These are phyloP conservation scores for Colletotrichum ledebouriae DNA, from an alignment of 2,329 filamentous ascomycete genomes.

Conservation along the genomic window DNA sequence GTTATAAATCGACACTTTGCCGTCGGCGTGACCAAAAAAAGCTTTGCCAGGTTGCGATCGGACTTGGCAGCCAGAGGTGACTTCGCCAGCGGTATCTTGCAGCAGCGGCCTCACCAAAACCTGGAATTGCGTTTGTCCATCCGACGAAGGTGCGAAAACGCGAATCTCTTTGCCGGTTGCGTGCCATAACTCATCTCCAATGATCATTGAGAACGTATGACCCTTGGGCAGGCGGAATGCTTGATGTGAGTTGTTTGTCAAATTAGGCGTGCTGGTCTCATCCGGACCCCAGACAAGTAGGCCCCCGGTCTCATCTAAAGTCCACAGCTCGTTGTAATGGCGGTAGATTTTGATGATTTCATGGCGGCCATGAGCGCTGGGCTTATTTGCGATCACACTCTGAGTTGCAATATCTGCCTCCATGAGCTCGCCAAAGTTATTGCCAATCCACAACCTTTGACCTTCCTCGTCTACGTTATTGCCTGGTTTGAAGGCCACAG, in stretches of 20 bases:
- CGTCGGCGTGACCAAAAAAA: conserved; percentile 92
- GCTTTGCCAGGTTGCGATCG: conserved; percentile 82
- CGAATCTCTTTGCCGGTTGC: conserved; percentile 89
- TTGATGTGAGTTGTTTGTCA: conserved; percentile 78
- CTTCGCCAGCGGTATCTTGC: conserved; percentile 82
- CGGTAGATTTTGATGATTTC: conserved; percentile 89
- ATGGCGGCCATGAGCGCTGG: conserved; percentile 79
- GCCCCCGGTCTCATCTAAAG: conserved; percentile 88
- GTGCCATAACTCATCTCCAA: conserved; percentile 89
- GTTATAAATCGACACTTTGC: conserved; percentile 95
- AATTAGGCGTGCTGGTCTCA: conserved; percentile 76
- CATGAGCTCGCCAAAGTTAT: conserved; percentile 86
- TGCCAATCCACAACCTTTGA: conserved; percentile 88
- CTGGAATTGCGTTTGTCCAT: conserved; percentile 79
- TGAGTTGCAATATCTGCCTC: conserved; percentile 87
- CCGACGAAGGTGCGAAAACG: conserved; percentile 80
- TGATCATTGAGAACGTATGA: conserved; percentile 89
- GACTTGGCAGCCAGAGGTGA: conserved; percentile 85
- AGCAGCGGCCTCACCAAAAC: conserved; percentile 78
- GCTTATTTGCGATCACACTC: conserved; percentile 76
- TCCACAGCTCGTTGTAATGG: conserved; percentile 92
- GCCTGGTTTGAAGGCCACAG: conserved; percentile 88
- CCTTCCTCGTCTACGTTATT: conserved; percentile 84
- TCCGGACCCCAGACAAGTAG: conserved; percentile 90
- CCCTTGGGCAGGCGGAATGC: conserved; percentile 83